Conservation (phyloP, 345 rosid genomes). For the Heritiera littoralis region DNA sequence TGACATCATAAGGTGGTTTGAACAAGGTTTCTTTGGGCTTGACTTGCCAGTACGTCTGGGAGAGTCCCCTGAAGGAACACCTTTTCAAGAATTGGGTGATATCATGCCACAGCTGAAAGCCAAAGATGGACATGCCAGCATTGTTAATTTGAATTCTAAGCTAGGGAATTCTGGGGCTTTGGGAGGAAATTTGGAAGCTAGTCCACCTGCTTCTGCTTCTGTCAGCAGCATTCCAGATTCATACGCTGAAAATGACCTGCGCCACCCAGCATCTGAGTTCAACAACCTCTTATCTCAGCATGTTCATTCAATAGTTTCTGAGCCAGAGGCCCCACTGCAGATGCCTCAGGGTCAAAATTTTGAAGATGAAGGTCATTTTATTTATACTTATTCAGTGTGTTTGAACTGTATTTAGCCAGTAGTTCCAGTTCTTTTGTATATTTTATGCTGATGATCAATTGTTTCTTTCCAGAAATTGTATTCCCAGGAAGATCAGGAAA, state of each 20-base stretch:
- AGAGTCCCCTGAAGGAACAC: conserved; percentile 69
- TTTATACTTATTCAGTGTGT: background rate
- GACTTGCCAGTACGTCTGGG: conserved; percentile 74
- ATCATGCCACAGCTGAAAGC: conserved; percentile 59
- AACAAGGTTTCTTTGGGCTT: conserved; percentile 82
- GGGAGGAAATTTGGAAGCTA: conserved; percentile 42
- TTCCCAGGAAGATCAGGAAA: conserved; percentile 63
- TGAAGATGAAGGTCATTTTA: conserved; percentile 55
- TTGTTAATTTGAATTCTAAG: conserved; percentile 31
- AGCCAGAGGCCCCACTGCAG: conserved; percentile 43
- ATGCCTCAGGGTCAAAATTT: conserved; percentile 42
- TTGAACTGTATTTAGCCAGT: background rate
- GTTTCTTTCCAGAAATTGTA: conserved; percentile 51
- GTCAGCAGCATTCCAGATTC: conserved; percentile 35
- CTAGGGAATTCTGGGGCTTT: conserved; percentile 39
- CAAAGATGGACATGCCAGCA: conserved; percentile 26
- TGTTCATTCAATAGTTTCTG: conserved; percentile 40
- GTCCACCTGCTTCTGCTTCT: conserved; percentile 38
- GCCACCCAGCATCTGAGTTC: conserved; percentile 32
- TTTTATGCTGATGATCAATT: conserved; percentile 16
- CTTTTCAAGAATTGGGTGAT: conserved; percentile 64
- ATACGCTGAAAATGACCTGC: conserved; percentile 25
- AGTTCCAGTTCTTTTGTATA: background rate
- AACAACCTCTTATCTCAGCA: conserved; percentile 37
- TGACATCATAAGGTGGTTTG: conserved; percentile 81